Evolutionary conservation across 805 yeast species (phyloP), one percentile per base, ranked within the genome.

Genomic region (Candida tibetensis): DNA sequence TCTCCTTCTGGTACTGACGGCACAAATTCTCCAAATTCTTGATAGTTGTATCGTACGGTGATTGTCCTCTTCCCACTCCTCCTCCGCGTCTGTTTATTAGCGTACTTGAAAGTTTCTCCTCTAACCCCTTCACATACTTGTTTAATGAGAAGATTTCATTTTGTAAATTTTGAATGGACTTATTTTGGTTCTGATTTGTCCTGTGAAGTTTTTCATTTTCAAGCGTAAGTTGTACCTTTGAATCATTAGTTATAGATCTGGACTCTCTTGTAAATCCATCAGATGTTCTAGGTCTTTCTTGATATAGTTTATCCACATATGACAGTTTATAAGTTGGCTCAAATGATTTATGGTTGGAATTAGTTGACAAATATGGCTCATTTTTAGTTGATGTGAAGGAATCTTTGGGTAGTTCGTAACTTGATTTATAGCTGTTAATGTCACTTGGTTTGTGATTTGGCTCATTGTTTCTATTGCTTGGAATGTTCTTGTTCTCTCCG

Each of bases 131-230:
- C 13, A 43, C 37, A 31, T 56, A 55, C 6, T 35, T 28, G 19
- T 47, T 49, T n/a, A 56, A 41, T 17, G 38, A 46, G 17, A 36
- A 30, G 9, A 47, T 33, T 33, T 51, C 52, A 4, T 31, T 32
- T 34, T 56, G 57, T 5, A 58, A 40, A 13, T 50, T 49, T 22
- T 37, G 39, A 23, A 58, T 45, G 16, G 33, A 30, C 5, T 19
- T 14, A 16, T 31, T 21, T 17, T 46, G 46, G 16, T 32, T 41
- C 9, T 28, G 30, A 28, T 39, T 35, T 14, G 10, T 7, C 25
- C 25, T 7, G n/a, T n/a, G n/a, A n/a, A n/a, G n/a, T n/a, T n/a
- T n/a, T n/a, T n/a, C n/a, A n/a, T n/a, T n/a, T n/a, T n/a, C n/a
- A n/a, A n/a, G n/a, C n/a, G n/a, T n/a, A n/a, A n/a, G n/a, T n/a